Evolutionary conservation across 2,329 filamentous ascomycete genomes (phyloP).

Genomic region (Cercospora nicotianae): DNA sequence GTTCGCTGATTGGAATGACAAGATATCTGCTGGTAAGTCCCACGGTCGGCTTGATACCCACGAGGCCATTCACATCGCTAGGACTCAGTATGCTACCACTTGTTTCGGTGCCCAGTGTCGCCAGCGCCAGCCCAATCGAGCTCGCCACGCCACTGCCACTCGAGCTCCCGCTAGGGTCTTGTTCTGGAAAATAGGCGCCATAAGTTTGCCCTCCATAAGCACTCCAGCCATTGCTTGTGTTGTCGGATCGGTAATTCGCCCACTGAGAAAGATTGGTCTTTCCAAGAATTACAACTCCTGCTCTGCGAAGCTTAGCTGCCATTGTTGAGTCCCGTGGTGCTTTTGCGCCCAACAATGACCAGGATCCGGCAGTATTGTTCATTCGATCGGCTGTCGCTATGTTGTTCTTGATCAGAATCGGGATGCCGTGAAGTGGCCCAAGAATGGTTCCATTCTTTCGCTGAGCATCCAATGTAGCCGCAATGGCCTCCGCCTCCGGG

Average conservation of each 20-base stretch:
- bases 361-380: conserved; percentile 66
- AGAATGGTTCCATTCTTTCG: conserved; percentile 50
- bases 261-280: conserved; percentile 67
- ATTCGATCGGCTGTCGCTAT: conserved; percentile 64
- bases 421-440: conserved; percentile 63
- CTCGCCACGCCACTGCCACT: conserved; percentile 62
- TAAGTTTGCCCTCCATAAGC: conserved; percentile 63
- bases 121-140: conserved; percentile 60
- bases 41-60: conserved; percentile 68
- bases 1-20: conserved; percentile 64
- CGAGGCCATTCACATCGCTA: conserved; percentile 57
- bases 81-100: conserved; percentile 66
- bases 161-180: conserved; percentile 63
- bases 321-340: conserved; percentile 60
- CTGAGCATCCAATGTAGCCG: conserved; percentile 50
- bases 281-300: conserved; percentile 64
- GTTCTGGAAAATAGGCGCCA: conserved; percentile 60
- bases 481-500: conserved; percentile 55
- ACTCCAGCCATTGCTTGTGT: conserved; percentile 64
- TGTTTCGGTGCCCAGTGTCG: conserved; percentile 62
- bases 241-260: conserved; percentile 61
- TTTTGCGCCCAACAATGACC: conserved; percentile 60
- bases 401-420: conserved; percentile 67
- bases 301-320: conserved; percentile 59
- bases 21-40: conserved; percentile 62